Conservation (phyloP, 2,329 filamentous ascomycete species). For the Lasiodiplodia theobromae region DNA sequence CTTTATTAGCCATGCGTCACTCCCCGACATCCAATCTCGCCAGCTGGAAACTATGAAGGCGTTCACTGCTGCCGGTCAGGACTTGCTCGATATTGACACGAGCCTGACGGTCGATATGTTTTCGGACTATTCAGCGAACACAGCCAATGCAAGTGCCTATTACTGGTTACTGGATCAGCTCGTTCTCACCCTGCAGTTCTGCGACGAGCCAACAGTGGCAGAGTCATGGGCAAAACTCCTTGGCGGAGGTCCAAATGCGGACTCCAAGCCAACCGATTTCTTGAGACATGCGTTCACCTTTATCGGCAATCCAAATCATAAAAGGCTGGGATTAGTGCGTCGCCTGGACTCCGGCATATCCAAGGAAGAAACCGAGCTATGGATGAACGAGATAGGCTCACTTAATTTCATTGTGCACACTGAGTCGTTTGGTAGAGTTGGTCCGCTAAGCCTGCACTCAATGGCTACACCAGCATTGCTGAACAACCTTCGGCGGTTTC, state of each 20-base stretch:
- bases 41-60: neutral
- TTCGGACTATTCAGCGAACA: rapidly evolving
- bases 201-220: neutral
- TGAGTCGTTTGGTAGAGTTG: neutral
- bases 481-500: neutral
- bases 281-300: neutral
- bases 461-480: neutral
- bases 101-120: rapidly evolving
- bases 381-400: neutral
- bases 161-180: neutral
- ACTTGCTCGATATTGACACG: neutral
- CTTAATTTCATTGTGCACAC: neutral
- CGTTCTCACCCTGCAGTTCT: neutral
- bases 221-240: neutral
- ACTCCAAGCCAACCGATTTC: rapidly evolving
- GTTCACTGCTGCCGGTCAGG: neutral
- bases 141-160: neutral
- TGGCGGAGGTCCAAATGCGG: rapidly evolving
- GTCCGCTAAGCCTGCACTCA: neutral
- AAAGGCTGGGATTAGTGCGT: neutral
- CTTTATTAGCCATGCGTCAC: neutral
- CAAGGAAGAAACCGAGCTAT: neutral
- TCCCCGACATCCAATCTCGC: neutral
- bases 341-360: neutral
- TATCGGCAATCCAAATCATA: neutral